Base-by-base conservation (phyloP, 768 basidiomycete genomes). In the Arthromyces matolae region DNA sequence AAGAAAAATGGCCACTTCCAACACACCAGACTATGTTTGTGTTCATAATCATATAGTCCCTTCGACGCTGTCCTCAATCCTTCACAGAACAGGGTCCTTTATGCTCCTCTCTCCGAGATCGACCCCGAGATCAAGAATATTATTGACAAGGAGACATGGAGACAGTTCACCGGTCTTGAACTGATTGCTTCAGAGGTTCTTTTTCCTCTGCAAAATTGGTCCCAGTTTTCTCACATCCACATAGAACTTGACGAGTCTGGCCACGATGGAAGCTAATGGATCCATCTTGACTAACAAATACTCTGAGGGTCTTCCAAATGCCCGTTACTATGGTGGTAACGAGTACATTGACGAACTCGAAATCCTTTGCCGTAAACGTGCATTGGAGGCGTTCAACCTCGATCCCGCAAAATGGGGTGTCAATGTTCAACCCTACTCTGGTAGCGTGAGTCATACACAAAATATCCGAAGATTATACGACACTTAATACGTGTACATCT, bases 261-360 rank as follows among this genome's bases (percentile, higher is more conserved):
- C 95, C 20, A 85, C 90, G 43, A 94, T 98, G 87, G 90, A 98
- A 71, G 95, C 94, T 54, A 97, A 97, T 71, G 96, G 96, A 41
- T 97, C 95, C 46, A 94, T 99, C 66, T 69, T 98, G 64, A 97
- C 95, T 65, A 96, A 96, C 83, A 98, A 97, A 73, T 96, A 96
- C 78, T 98, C 96, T 18, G 96, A 98, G 72, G 96, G 96, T 76
- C 90, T 98, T 39, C 96, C 96, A n/a, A 83, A 81, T 46, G 94
- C 93, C 36, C 86, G 94, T 49, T 96, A 96, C 73, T 97, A 95
- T 58, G 93, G 93, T 60, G 95, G 95, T 49, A 99, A 98, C 73
- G 96, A 98, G 71, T 87, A 87, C 74, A 88, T 97, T 58, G 96
- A 98, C 64, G 91, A 96, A 65, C 87, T 99, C 61, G 96, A 98